Evolutionary conservation across 495 filamentous ascomycete genomes (phyloP).

Genomic region (Tuber indicum): DNA sequence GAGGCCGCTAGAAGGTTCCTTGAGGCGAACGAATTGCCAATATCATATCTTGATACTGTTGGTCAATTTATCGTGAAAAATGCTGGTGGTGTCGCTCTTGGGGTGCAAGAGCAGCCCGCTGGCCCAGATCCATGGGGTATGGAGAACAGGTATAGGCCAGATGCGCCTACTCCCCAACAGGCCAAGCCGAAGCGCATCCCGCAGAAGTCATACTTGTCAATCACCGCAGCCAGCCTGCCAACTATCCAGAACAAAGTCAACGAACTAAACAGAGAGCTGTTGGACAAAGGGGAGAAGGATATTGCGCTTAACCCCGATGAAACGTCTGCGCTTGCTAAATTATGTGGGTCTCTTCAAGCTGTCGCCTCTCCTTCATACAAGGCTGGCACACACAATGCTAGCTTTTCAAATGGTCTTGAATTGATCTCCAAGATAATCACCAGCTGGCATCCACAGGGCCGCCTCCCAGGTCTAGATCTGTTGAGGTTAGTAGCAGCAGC

Average conservation of each 20-base stretch:
- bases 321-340: constrained; percentile 51
- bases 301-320: constrained; percentile 66
- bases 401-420: constrained; percentile 49
- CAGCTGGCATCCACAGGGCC: constrained; percentile 66
- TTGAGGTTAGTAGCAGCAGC: constrained; percentile 70
- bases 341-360: constrained; percentile 56
- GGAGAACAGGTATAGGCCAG: constrained; percentile 71
- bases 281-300: constrained; percentile 63
- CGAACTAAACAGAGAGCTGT: constrained; percentile 62
- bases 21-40: constrained; percentile 79
- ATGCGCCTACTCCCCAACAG: constrained; percentile 42
- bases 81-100: constrained; percentile 76
- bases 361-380: constrained; percentile 24
- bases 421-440: constrained; percentile 62
- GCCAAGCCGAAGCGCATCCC: constrained; percentile 62
- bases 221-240: constrained; percentile 54
- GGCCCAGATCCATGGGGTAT: constrained; percentile 67
- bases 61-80: constrained; percentile 89
- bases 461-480: constrained; percentile 78
- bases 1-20: constrained; percentile 89
- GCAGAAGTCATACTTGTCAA: constrained; percentile 76
- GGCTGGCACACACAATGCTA: constrained; percentile 28
- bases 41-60: constrained; percentile 86
- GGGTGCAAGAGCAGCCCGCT: constrained; percentile 47
- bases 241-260: constrained; percentile 66